Conservation (phyloP, 139 green algal genomes). For the Closterium sp. region DNA sequence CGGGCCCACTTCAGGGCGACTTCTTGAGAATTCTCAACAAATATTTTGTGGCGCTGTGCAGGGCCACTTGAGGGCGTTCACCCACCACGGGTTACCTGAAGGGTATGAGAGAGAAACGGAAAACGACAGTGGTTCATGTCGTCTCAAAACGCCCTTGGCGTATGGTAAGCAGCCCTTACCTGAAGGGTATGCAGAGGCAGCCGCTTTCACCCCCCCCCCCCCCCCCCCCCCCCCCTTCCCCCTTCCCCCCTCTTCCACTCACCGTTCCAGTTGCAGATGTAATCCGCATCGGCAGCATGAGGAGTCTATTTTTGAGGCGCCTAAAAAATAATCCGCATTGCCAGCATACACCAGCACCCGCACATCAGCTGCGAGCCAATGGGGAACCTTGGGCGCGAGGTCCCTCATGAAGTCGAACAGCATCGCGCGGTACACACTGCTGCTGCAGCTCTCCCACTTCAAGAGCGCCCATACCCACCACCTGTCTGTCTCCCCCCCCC, state of each 20-base stretch:
- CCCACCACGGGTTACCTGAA: conserved; percentile 55
- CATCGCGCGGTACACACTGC: conserved; percentile 45
- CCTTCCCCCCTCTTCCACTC: background rate
- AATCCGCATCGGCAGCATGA: conserved; percentile 58
- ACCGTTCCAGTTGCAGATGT: conserved; percentile 62
- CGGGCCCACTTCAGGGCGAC: conserved; percentile 54
- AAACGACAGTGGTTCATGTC: too few species aligned
- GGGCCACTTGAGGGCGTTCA: conserved; percentile 52
- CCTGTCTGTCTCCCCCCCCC: too few species aligned
- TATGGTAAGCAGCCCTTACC: too few species aligned
- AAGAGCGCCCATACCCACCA: too few species aligned
- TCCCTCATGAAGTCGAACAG: conserved; percentile 58
- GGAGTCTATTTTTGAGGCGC: too few species aligned
- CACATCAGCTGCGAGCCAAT: conserved; percentile 50
- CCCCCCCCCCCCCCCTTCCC: too few species aligned
- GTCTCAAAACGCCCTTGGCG: too few species aligned
- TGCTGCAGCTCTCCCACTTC: conserved; percentile 29
- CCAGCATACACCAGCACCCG: conserved; percentile 59
- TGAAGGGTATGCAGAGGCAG: too few species aligned
- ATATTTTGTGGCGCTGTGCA: too few species aligned
- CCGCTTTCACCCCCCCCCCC: too few species aligned
- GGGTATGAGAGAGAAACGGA: too few species aligned
- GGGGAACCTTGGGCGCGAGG: conserved; percentile 48
- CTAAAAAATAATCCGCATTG: conserved; percentile 56
- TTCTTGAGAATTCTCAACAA: too few species aligned